A percentile compares a stretch with the other conserved stretches of the same genome.
phyloP scores from a whole-genome alignment of 352 stramenopile species.

The Phytophthora cactorum region DNA sequence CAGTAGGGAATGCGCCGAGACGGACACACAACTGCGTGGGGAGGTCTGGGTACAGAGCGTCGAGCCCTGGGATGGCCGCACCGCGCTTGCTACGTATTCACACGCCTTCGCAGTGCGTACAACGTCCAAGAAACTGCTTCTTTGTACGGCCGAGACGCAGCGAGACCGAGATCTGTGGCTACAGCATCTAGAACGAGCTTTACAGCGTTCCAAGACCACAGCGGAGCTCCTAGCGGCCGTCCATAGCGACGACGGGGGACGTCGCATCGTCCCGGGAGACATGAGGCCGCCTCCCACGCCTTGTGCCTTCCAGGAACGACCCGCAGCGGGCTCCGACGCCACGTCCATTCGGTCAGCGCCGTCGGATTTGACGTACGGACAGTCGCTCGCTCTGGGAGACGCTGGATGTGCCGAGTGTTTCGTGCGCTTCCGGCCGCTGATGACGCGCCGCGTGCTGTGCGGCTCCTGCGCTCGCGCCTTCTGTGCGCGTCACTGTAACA shows the following conservation, averaged over 20 bases:
- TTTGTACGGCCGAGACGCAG: constrained; percentile 57
- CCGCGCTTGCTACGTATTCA: constrained; percentile 53
- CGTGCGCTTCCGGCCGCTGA: constrained; percentile 58
- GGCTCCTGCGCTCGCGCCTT: constrained; percentile 62
- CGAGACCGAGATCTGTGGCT: constrained; percentile 61
- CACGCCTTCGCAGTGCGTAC: constrained; percentile 75
- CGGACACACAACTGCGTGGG: constrained; percentile 56
- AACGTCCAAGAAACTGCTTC: constrained; percentile 53
- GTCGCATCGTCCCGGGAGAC: constrained; percentile 63
- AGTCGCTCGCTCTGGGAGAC: constrained; percentile 25
- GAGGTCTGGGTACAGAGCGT: constrained; percentile 67
- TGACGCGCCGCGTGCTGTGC: constrained; percentile 61
- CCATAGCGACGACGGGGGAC: constrained; percentile 34
- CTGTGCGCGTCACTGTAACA: constrained; percentile 66
- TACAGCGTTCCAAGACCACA: constrained; percentile 36
- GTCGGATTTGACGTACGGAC: constrained; percentile 8
- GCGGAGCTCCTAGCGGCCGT: constrained; percentile 19
- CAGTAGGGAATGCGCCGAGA: constrained; percentile 53
- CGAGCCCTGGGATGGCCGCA: constrained; percentile 67
- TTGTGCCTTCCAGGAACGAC: constrained; percentile 28
- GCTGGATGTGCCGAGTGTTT: constrained; percentile 54
- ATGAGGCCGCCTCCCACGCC: constrained; percentile 37
- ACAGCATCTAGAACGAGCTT: constrained; percentile 34
- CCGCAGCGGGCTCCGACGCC: constrained; percentile 6
- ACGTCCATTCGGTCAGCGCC: constrained; percentile 22